These are phyloP conservation scores for Ogataea saltuana DNA, from an alignment of 805 yeast genomes.

Conservation along the genomic window DNA sequence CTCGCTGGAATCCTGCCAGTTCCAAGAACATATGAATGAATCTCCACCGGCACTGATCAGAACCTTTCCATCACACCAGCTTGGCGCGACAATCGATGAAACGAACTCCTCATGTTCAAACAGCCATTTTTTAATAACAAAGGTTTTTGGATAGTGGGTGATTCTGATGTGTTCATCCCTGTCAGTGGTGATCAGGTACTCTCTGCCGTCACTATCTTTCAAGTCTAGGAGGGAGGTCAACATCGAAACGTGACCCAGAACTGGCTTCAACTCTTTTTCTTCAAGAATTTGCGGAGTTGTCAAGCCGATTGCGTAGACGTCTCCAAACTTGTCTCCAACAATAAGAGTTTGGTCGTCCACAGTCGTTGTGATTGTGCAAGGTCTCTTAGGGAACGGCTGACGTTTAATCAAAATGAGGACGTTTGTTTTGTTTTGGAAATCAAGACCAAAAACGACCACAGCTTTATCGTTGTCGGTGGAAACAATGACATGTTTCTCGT, in stretches of 20 bases:
- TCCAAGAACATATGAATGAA: slow-evolving; percentile 69
- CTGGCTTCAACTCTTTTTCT: slow-evolving; percentile 57
- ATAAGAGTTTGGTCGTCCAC: slow-evolving; percentile 52
- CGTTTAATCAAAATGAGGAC: slow-evolving; percentile 59
- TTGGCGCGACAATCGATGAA: slow-evolving; percentile 60
- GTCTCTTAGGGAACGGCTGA: slow-evolving; percentile 86
- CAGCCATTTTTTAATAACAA: slow-evolving; percentile 75
- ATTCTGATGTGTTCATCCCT: slow-evolving; percentile 95
- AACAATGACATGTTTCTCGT: slow-evolving; percentile 58
- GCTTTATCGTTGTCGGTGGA: slow-evolving; percentile 86
- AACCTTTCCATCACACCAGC: slow-evolving; percentile 44
- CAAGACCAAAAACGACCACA: slow-evolving; percentile 56
- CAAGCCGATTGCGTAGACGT: slow-evolving; percentile 68
- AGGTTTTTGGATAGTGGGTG: slow-evolving; percentile 75
- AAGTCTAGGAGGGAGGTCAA: slow-evolving; percentile 69
- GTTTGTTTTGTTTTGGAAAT: slow-evolving; percentile 34
- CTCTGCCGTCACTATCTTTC: slow-evolving; percentile 41
- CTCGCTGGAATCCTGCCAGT: slow-evolving; percentile 54
- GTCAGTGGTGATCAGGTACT: slow-evolving; percentile 75
- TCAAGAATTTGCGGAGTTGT: slow-evolving; percentile 38
- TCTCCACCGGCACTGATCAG: slow-evolving; percentile 94
- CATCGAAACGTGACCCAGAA: slow-evolving; percentile 97
- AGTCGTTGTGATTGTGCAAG: slow-evolving; percentile 73
- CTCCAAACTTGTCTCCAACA: slow-evolving; percentile 95
- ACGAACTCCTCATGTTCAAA: slow-evolving; percentile 88